Conservation (phyloP, 306 rosid species). For the Carpinus viminea region DNA sequence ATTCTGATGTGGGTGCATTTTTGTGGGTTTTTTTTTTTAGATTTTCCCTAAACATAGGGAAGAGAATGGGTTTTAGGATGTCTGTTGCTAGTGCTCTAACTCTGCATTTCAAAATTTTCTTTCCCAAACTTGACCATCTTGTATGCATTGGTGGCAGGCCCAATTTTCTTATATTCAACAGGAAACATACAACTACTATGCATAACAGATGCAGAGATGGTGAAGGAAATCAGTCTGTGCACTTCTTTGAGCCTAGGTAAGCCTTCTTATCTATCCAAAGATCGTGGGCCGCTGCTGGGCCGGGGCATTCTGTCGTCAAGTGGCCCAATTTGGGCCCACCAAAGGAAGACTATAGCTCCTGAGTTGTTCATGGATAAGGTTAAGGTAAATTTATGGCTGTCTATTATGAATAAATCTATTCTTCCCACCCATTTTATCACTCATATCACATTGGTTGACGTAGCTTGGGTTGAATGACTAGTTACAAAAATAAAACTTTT, state of each 20-base stretch:
- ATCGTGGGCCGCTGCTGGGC: slow-evolving; percentile 38
- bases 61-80: too few relatives aligned
- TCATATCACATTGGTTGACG: too few relatives aligned
- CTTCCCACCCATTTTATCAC: too few relatives aligned
- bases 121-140: not conserved
- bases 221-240: slow-evolving; percentile 37
- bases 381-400: slow-evolving; percentile 28
- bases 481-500: too few relatives aligned
- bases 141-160: slow-evolving; percentile 25
- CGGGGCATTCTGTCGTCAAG: slow-evolving; percentile 37
- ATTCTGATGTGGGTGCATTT: too few relatives aligned
- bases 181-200: slow-evolving; percentile 35
- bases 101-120: not conserved
- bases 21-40: too few relatives aligned
- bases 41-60: too few relatives aligned
- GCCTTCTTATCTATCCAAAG: slow-evolving; percentile 34
- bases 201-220: slow-evolving; percentile 33
- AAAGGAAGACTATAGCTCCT: slow-evolving; percentile 47
- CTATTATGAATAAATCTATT: too few relatives aligned
- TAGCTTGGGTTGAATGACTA: too few relatives aligned
- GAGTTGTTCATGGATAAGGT: slow-evolving; percentile 40
- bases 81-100: too few relatives aligned
- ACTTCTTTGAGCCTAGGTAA: slow-evolving; percentile 37
- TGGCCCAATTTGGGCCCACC: slow-evolving; percentile 47
- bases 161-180: slow-evolving; percentile 29